phyloP scores from a whole-genome alignment of 2,329 filamentous ascomycete genomes.

The Xenosphaeropsis pyriputrescens region DNA sequence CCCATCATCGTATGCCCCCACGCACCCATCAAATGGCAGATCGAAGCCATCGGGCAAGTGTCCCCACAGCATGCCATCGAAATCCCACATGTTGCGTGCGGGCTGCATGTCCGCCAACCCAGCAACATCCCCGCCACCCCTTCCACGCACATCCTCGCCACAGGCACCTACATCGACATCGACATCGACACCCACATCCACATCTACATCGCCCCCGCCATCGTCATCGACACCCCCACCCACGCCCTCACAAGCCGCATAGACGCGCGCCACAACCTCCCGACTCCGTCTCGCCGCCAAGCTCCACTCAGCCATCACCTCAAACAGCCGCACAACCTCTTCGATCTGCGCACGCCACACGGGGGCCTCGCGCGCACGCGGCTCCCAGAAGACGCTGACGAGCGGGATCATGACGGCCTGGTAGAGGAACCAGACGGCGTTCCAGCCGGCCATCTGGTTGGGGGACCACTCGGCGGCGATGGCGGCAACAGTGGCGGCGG shows the following conservation, averaged over 20 bases:
- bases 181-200: too few species aligned
- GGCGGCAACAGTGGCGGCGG: slow-evolving; percentile 56
- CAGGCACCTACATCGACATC: too few species aligned
- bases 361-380: slow-evolving; percentile 15
- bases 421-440: slow-evolving; percentile 70
- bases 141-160: slow-evolving; percentile 1
- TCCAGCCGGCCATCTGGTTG: slow-evolving; percentile 69
- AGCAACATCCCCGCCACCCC: slow-evolving; percentile 18
- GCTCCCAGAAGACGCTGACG: slow-evolving; percentile 59
- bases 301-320: slow-evolving; percentile 50
- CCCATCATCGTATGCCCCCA: slow-evolving; percentile 11
- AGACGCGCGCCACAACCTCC: slow-evolving; percentile 49
- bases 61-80: slow-evolving; percentile 40
- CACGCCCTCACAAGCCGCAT: slow-evolving; percentile 32
- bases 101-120: slow-evolving; percentile 29
- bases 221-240: slow-evolving; percentile 16
- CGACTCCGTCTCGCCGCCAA: slow-evolving; percentile 45
- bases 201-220: slow-evolving; percentile 3
- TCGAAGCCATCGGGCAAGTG: slow-evolving; percentile 23
- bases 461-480: slow-evolving; percentile 56
- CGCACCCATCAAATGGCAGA: slow-evolving; percentile 16
- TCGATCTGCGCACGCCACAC: slow-evolving; percentile 42
- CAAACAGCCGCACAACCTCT: slow-evolving; percentile 42
- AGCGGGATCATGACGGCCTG: slow-evolving; percentile 70
- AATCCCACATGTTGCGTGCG: slow-evolving; percentile 34